A percentile compares a stretch with the other conserved stretches of the same genome.
These are phyloP conservation scores for Ustilago nuda DNA, from an alignment of 1,284 basidiomycete genomes.

Conservation along the genomic window DNA sequence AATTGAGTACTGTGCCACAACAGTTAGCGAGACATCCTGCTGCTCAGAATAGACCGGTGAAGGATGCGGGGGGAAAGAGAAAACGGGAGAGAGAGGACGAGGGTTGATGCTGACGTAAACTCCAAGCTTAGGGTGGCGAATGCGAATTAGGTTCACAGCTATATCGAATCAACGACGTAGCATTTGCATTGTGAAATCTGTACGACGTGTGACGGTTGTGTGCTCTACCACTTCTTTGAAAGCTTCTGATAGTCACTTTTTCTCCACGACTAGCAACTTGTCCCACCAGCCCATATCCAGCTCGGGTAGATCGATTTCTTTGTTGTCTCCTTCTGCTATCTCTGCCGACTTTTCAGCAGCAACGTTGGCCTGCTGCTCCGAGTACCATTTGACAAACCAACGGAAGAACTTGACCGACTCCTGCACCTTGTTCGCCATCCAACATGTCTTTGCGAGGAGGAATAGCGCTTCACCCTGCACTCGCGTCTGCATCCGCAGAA, in stretches of 20 bases:
- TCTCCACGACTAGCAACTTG: conserved; percentile 21
- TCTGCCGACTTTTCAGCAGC: neutral
- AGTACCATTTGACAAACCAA: conserved; percentile 41
- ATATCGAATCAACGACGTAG: neutral
- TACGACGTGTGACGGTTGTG: neutral
- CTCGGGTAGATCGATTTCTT: conserved; percentile 18
- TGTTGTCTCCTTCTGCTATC: neutral
- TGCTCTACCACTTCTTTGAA: neutral
- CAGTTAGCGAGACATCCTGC: conserved; percentile 63
- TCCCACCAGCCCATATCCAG: conserved; percentile 45
- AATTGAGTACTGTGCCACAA: conserved; percentile 52
- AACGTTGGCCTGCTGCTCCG: conserved; percentile 23
- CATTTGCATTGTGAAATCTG: neutral
- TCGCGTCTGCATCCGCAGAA: conserved; percentile 20
- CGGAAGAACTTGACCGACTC: conserved; percentile 34
- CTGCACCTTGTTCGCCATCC: conserved; percentile 37
- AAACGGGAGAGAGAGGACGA: conserved; percentile 48
- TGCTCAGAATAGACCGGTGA: conserved; percentile 48
- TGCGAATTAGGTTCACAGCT: neutral
- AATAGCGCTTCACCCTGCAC: conserved; percentile 41
- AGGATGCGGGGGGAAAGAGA: conserved; percentile 28
- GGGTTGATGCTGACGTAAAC: conserved; percentile 7
- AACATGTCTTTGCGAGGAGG: conserved; percentile 30
- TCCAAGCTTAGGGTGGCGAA: neutral
- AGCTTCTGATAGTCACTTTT: neutral